A percentile compares a stretch with the other conserved stretches of the same genome.
Evolutionary conservation across 2,329 filamentous ascomycete genomes (phyloP).

Genomic region (Ceratocystis colombiana): DNA sequence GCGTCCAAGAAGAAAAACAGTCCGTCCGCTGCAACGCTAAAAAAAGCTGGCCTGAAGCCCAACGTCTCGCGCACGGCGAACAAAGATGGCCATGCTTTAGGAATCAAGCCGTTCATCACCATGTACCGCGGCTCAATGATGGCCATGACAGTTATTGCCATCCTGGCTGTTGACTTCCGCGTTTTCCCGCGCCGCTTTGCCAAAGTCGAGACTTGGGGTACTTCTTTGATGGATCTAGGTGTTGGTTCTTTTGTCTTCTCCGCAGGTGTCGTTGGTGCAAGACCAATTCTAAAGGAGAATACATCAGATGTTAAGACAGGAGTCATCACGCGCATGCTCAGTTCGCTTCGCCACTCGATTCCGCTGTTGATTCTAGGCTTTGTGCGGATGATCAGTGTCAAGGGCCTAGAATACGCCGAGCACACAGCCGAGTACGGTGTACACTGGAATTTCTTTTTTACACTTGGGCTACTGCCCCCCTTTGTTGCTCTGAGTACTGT

Average conservation of each 20-base stretch:
- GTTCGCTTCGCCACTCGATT: conserved; percentile 67
- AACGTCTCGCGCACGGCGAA: conserved; percentile 25
- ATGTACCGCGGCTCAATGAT: conserved; percentile 87
- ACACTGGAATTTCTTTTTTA: conserved; percentile 99
- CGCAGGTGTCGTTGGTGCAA: conserved; percentile 78
- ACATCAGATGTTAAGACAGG: conserved; percentile 41
- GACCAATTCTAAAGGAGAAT: conserved; percentile 63
- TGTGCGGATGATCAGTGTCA: conserved; percentile 76
- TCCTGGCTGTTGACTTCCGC: conserved; percentile 92
- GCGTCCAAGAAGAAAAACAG: conserved; percentile 28
- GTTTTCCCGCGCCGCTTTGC: conserved; percentile 90
- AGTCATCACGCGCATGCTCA: conserved; percentile 49
- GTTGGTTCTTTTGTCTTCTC: conserved; percentile 97
- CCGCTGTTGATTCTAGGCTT: conserved; percentile 73
- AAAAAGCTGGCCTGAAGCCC: conserved; percentile 35
- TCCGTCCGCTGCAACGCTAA: conserved; percentile 31
- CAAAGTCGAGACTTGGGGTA: conserved; percentile 98
- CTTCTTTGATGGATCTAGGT: conserved; percentile 95
- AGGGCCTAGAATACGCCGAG: conserved; percentile 90
- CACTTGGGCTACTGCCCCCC: conserved; percentile 74
- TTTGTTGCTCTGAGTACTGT: conserved; percentile 78
- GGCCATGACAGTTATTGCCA: conserved; percentile 77
- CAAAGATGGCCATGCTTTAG: conserved; percentile 40
- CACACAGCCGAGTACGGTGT: conserved; percentile 96
- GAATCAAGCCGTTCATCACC: conserved; percentile 85